A percentile compares a stretch with the other conserved stretches of the same genome.
Conservation (phyloP, 768 basidiomycete genomes). For the Artomyces pyxidatus region DNA sequence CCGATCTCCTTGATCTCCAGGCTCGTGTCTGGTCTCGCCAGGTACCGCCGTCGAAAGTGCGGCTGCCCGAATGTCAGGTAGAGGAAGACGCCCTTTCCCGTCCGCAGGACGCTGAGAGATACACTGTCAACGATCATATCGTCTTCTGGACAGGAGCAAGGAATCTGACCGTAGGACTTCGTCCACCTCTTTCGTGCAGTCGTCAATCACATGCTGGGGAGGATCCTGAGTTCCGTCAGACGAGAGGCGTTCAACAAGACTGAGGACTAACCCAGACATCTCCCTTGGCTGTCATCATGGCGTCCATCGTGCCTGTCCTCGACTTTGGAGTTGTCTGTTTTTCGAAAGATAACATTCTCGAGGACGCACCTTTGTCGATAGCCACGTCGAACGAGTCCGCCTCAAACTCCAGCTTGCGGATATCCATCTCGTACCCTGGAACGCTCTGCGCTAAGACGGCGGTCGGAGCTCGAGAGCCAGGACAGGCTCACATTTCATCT, state of each 20-base stretch:
- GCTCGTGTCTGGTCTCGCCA: conserved; percentile 45
- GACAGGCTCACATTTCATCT: conserved; percentile 57
- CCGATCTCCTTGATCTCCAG: conserved; percentile 67
- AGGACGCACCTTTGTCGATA: conserved; percentile 64
- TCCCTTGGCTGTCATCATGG: conserved; percentile 78
- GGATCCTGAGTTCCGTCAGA: conserved; percentile 47
- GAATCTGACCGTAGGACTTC: conserved; percentile 57
- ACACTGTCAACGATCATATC: no score
- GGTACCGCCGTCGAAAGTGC: conserved; percentile 70
- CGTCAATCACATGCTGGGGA: conserved; percentile 55
- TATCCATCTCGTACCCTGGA: conserved; percentile 80
- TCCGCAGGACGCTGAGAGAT: conserved; percentile 50
- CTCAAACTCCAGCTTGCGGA: conserved; percentile 57
- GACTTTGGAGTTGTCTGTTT: neutral
- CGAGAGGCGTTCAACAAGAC: conserved; percentile 15
- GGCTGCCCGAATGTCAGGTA: conserved; percentile 88
- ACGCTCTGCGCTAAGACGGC: neutral
- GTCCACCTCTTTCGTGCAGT: conserved; percentile 70
- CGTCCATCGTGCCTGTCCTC: conserved; percentile 69
- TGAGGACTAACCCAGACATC: conserved; percentile 60
- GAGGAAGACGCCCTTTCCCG: conserved; percentile 50
- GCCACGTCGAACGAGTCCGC: conserved; percentile 64
- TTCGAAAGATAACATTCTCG: neutral
- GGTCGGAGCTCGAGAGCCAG: neutral
- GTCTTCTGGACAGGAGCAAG: neutral